Conservation (phyloP, 345 rosid genomes). For the Salix suchowensis region DNA sequence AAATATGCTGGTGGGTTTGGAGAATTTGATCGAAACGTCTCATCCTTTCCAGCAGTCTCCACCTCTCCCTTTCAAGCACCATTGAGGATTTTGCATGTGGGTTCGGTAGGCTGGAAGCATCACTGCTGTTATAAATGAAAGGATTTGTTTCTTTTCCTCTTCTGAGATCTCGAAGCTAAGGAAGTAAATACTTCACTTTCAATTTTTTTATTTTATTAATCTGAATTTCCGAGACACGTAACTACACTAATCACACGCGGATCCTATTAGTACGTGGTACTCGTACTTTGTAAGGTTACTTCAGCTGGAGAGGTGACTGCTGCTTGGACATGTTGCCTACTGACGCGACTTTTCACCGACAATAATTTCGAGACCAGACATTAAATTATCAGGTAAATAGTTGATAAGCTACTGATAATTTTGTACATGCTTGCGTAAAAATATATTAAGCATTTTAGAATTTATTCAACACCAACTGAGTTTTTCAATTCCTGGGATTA, state of each 20-base stretch:
- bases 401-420: no score
- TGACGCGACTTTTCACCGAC: neutral
- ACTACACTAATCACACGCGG: no score
- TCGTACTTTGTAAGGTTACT: neutral
- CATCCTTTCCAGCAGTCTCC: neutral
- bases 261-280: no score
- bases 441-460: no score
- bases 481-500: no score
- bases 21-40: neutral
- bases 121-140: neutral
- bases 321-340: slow-evolving; percentile 22
- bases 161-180: neutral
- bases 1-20: neutral
- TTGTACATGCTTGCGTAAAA: no score
- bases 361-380: neutral
- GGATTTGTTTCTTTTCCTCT: neutral
- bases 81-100: neutral
- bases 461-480: no score
- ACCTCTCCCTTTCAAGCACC: neutral
- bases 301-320: neutral
- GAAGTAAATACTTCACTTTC: no score
- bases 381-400: neutral
- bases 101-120: slow-evolving; percentile 1
- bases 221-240: no score
- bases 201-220: no score